Evolutionary conservation across 108 stramenopile species (phyloP), one percentile per base, ranked within the genome.

Genomic region (Nannochloropsis granulata): DNA sequence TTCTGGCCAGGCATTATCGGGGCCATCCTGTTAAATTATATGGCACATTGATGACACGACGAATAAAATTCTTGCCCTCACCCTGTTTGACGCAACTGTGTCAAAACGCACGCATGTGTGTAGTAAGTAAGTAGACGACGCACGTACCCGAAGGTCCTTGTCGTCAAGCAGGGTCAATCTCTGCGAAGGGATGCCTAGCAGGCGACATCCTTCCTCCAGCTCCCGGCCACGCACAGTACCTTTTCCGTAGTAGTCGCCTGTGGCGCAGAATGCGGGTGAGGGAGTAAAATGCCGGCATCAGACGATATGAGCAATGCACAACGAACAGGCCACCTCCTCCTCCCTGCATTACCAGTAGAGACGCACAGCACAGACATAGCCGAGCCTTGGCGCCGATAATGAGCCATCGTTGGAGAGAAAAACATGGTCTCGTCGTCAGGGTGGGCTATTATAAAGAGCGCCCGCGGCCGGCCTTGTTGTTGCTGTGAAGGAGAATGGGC

Each of bases 341-440:
- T 23, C 79, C 23, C 25, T 12, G 43, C 8, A 82, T 12, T 42
- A 86, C 91, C 92, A 24, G 86, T 91, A 5, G 92, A 92, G 25
- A 92, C 84, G 86, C 89, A 92, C 23, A 92, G 81, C 25, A 92
- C 43, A 12, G 43, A 84, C 16, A 87, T 84, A 13, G 45, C 34
- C 43, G 44, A 42, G n/a, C 86, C 83, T 14, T 13, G 12, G 12
- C 81, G 44, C 24, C 19, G n/a, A 13, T 89, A 42, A 12, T 43
- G 19, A 9, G 43, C 24, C 10, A 92, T 43, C 8, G 90, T 56
- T 12, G 92, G 92, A 3, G 89, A 13, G 79, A 92, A 92, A 82
- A 92, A 92, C 92, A 92, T 92, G 82, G 85, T 86, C 86, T 92
- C 92, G 82, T 92, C 92, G 80, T 92, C 92, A 16, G 92, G 92